Conservation (phyloP, 805 yeast species). For the Yueomyces sp. region DNA sequence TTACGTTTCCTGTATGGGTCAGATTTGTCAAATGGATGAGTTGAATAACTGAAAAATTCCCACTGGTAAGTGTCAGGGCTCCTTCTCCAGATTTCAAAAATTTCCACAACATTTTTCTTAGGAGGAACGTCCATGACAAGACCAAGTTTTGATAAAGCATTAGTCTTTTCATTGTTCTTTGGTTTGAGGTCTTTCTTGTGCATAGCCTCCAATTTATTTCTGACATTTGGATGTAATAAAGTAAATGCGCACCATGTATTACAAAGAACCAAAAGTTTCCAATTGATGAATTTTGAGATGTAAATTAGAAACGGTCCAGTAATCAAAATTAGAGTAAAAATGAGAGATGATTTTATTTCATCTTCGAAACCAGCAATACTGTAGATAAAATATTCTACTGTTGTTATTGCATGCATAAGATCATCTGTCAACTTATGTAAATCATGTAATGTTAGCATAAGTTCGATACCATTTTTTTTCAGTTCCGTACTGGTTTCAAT, state of each 20-base stretch:
- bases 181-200: constrained; percentile 2
- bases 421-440: constrained; percentile 53
- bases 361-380: constrained; percentile 61
- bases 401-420: constrained; percentile 35
- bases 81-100: constrained; percentile 55
- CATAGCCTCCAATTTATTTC: constrained; percentile 17
- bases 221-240: constrained; percentile 46
- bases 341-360: constrained; percentile 49
- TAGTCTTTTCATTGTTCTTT: constrained; percentile 8
- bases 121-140: constrained; percentile 55
- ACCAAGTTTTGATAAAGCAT: constrained; percentile 19
- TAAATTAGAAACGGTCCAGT: constrained; percentile 29
- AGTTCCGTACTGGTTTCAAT: constrained; percentile 12
- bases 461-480: constrained; percentile 24
- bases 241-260: constrained; percentile 44
- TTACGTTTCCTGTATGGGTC: constrained; percentile 34
- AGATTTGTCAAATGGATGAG: constrained; percentile 37
- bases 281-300: constrained; percentile 40
- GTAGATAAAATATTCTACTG: constrained; percentile 39
- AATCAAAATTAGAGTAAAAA: constrained; percentile 33
- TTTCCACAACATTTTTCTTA: constrained; percentile 48
- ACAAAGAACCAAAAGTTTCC: constrained; percentile 44
- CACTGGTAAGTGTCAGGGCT: constrained; percentile 50
- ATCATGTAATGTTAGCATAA: constrained; percentile 52
- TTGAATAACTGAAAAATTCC: constrained; percentile 46